Evolutionary conservation across 2,329 filamentous ascomycete genomes (phyloP), one percentile per base, ranked within the genome.

Genomic region (Aureobasidium sp.): DNA sequence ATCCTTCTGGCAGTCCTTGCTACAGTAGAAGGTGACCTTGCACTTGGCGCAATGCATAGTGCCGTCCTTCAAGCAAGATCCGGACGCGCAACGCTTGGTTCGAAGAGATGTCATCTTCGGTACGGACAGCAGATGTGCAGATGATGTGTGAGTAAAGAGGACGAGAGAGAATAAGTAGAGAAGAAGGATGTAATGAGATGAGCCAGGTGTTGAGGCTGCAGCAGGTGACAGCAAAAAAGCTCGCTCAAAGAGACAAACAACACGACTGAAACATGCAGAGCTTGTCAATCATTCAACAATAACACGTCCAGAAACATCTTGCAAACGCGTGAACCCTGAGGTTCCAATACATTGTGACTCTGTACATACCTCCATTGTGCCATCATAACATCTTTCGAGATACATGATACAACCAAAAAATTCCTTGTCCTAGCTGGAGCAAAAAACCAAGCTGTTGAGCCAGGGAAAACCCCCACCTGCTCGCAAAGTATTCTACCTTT

Each of bases 11-110:
- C 53, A 57, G 20, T 5, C 13, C 27, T 57, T 44, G 41, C 53
- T 57, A 29, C 53, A 57, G 29, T 57, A 57, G 27, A 34, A 57
- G n/a, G 41, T 57, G 3, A 57, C 53, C 27, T 44, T 57, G 29
- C 53, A 57, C 29, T 57, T 57, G 27, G 27, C 27, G 29, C 53
- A 57, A 13, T 41, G 29, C 7, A 43, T n/a, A 43, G 41, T 57
- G 29, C 53, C 53, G 32, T 47, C 27, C 20, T 47, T 36, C 7
- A 13, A 32, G 41, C 53, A 57, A 47, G 53, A 44, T 27, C 53
- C 41, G n/a, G 53, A 57, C 1, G 53, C 53, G 26, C 53, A 57
- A 1, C 53, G 41, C 9, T 46, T 44, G 12, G n/a, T 43, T 9
- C 26, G 37, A 32, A 26, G 15, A 17, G 29, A 20, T 5, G 39